Evolutionary conservation across 495 filamentous ascomycete species (phyloP).

Genomic region (Ramalina intermedia): DNA sequence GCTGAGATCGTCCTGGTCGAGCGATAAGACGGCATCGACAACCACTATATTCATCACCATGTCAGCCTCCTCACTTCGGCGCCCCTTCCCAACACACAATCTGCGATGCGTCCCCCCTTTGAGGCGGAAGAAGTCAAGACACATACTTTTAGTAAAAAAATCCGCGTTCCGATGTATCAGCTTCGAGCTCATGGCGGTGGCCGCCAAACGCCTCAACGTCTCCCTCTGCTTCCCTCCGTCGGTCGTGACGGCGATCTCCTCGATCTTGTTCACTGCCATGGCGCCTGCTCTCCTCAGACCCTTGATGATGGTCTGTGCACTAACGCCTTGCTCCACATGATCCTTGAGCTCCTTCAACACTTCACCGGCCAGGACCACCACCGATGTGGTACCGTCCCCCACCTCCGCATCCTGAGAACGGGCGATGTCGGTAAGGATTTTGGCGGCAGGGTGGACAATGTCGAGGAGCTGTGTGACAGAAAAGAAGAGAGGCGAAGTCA

Average conservation of each 20-base stretch:
- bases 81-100: no score
- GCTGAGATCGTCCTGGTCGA: conserved; percentile 94
- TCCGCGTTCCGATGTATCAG: conserved; percentile 92
- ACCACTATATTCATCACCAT: conserved; percentile 51
- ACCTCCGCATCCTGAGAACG: conserved; percentile 98
- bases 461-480: conserved; percentile 59
- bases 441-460: conserved; percentile 93
- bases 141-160: conserved; percentile 93
- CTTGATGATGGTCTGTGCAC: conserved; percentile 95
- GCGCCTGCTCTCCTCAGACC: conserved; percentile 73
- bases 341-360: conserved; percentile 92
- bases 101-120: no score
- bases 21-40: conserved; percentile 88
- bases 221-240: conserved; percentile 75
- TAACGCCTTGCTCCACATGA: conserved; percentile 90
- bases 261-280: conserved; percentile 97
- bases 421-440: conserved; percentile 96
- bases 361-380: conserved; percentile 90
- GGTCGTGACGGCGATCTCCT: conserved; percentile 88
- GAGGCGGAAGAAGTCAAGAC: no score
- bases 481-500: conserved; percentile 1
- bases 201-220: conserved; percentile 77
- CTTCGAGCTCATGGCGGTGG: conserved; percentile 99
- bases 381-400: conserved; percentile 92
- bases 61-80: neutral